Evolutionary conservation across 441 rosid species (phyloP).

Genomic region (Syzygium syzygioides): DNA sequence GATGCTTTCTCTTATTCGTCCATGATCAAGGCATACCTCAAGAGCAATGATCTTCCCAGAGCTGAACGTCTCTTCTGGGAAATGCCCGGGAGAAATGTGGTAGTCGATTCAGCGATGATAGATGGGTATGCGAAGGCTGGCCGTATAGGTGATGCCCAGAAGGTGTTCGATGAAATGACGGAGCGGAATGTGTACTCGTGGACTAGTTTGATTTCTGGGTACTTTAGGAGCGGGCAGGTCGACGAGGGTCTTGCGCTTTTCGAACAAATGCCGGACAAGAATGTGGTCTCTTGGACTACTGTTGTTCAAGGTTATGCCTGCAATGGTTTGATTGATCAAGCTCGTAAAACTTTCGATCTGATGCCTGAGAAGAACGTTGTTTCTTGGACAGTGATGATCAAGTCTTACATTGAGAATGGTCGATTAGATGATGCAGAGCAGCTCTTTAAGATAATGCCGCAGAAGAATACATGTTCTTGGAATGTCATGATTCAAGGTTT

Average conservation of each 20-base stretch:
- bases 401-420: conserved; percentile 25
- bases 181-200: conserved; percentile 31
- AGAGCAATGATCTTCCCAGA: conserved; percentile 13
- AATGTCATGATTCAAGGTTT: conserved; percentile 32
- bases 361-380: conserved; percentile 28
- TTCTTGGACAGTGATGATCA: conserved; percentile 36
- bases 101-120: conserved; percentile 31
- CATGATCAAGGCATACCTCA: conserved; percentile 28
- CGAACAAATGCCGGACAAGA: conserved; percentile 24
- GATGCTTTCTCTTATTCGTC: conserved; percentile 29
- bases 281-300: conserved; percentile 30
- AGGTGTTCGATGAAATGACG: conserved; percentile 20
- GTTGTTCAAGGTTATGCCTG: conserved; percentile 27
- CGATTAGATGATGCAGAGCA: conserved; percentile 22
- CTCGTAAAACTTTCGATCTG: conserved; percentile 8
- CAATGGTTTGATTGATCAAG: conserved; percentile 21
- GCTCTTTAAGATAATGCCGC: conserved; percentile 27
- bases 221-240: conserved; percentile 19
- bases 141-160: conserved; percentile 16
- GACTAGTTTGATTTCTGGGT: conserved; percentile 36
- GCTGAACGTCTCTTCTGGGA: conserved; percentile 19
- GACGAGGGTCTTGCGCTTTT: conserved; percentile 27
- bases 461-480: conserved; percentile 26
- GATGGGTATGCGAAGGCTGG: conserved; percentile 22
- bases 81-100: conserved; percentile 21